Evolutionary conservation across 2,329 filamentous ascomycete genomes (phyloP), one percentile per base, ranked within the genome.

Genomic region (Coniochaeta pulveracea): DNA sequence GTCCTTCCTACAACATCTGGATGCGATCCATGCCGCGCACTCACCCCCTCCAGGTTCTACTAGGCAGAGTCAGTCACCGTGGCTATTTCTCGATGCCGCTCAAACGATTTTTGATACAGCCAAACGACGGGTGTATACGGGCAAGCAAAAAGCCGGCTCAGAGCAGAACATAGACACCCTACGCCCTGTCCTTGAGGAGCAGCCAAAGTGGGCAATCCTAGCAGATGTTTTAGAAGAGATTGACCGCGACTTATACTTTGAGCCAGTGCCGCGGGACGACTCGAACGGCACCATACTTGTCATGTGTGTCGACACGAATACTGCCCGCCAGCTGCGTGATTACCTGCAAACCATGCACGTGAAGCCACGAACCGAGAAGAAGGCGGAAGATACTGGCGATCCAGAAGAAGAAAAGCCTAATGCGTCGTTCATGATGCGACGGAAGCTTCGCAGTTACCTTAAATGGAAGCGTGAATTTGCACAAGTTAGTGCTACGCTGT

Each of bases 171-270:
- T 74, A 43, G 55, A 85, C 44, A 72, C 79, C 1, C 61, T 95
- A 6, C 68, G 75, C 4, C 85, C 89, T 1, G 80, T 93, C 1
- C 68, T 98, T 2, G 91, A 98, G 56, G 88, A 95, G 52, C 79
- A 93, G 44, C 91, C 91, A 3, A 98, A 98, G 52, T 98, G 91
- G 91, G 67, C 68, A 17, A 64, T 94, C 11, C 63, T 98, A 12
- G 80, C 85, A n/a, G 86, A 95, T 36, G 79, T 95, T 1, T 61
- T 98, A 4, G 80, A 89, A 41, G 91, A 98, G 56, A 94, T 98
- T 44, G 91, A 96, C 48, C 75, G 80, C 34, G 88, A 94, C 48
- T 67, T 85, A 11, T 91, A 93, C 52, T 80, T 93, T 48, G 88
- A 93, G 41, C 81, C 85, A 5, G 61, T 66, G 7, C 60, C 68